Base-by-base conservation (phyloP, 768 basidiomycete species). In the Mycena polygramma region DNA sequence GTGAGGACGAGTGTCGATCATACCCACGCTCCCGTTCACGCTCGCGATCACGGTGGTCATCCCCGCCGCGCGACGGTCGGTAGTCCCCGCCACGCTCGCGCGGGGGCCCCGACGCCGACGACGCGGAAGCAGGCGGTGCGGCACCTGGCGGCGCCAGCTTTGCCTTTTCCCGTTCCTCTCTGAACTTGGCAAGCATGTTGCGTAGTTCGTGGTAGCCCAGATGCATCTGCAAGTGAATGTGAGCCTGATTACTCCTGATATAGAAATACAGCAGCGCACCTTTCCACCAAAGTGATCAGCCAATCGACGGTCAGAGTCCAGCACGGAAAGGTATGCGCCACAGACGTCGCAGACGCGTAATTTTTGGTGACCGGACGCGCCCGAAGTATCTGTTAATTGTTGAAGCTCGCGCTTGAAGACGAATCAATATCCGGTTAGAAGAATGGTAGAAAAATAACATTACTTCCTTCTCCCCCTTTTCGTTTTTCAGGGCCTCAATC, bases 241-340 rank as follows among this genome's bases (percentile, higher is more conserved):
- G 68, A 49, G 57, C 48, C 36, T 63, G 62, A 78, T 76, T 60
- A 68, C 69, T 60, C 75, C 70, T 78, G 75, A 79, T 76, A 74
- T 77, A 53, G 64, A 41, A 57, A 62, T 61, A 69, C 22, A 51
- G 37, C 57, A 65, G 81, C 92, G 80, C 76, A 95, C 97, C 86
- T 99, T 99, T 77, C 98, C 98, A 82, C 98, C 98, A 85, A 99
- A 99, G 82, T 99, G 98, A 85, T 99, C 98, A 60, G 98, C 98
- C 70, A 99, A 85, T 79, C 98, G 96, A 80, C 97, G 92, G 85
- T 99, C 98, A 67, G 97, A 98, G 83, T 99, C 98, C 57, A 99
- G 87, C 45, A 99, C 95, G 19, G 95, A 97, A 53, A 99, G 88
- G 86, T 99, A 99, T n/a, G 98, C 98, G 76, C 98, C 98, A 79